phyloP scores from a whole-genome alignment of 2,329 filamentous ascomycete genomes.

The Fusarium protoensiforme region DNA sequence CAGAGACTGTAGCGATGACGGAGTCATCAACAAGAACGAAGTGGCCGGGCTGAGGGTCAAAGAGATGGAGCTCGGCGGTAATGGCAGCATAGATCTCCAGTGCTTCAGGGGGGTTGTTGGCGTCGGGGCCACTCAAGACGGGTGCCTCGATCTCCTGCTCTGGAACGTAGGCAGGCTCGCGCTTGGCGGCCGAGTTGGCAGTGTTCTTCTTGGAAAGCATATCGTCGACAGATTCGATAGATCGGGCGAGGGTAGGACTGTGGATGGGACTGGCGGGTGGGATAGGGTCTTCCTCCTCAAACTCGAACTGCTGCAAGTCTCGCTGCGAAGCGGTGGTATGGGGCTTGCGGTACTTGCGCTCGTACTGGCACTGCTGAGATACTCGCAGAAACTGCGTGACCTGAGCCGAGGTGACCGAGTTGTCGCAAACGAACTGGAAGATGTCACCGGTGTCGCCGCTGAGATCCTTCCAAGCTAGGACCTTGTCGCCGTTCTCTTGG shows the following conservation, averaged over 20 bases:
- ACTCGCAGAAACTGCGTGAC: slow-evolving; percentile 84
- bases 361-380: slow-evolving; percentile 95
- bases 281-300: slow-evolving; percentile 72
- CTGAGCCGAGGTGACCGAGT: slow-evolving; percentile 74
- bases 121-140: slow-evolving; percentile 34
- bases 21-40: slow-evolving; percentile 83
- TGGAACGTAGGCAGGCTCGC: slow-evolving; percentile 49
- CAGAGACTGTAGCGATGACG: slow-evolving; percentile 83
- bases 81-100: slow-evolving; percentile 80
- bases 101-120: slow-evolving; percentile 68
- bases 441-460: slow-evolving; percentile 94
- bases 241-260: slow-evolving; percentile 65
- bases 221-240: slow-evolving; percentile 67
- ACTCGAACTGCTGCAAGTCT: slow-evolving; percentile 86
- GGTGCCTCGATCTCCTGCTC: slow-evolving; percentile 47
- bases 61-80: slow-evolving; percentile 88
- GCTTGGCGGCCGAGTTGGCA: slow-evolving; percentile 60
- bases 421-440: slow-evolving; percentile 98
- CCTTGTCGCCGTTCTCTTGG: slow-evolving; percentile 81
- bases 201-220: slow-evolving; percentile 63
- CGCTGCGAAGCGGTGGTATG: slow-evolving; percentile 82
- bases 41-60: slow-evolving; percentile 87
- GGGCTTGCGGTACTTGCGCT: slow-evolving; percentile 88
- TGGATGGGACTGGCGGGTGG: slow-evolving; percentile 72
- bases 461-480: slow-evolving; percentile 94